Evolutionary conservation across 352 stramenopile species (phyloP).

Genomic region (Phytophthora pluvialis): DNA sequence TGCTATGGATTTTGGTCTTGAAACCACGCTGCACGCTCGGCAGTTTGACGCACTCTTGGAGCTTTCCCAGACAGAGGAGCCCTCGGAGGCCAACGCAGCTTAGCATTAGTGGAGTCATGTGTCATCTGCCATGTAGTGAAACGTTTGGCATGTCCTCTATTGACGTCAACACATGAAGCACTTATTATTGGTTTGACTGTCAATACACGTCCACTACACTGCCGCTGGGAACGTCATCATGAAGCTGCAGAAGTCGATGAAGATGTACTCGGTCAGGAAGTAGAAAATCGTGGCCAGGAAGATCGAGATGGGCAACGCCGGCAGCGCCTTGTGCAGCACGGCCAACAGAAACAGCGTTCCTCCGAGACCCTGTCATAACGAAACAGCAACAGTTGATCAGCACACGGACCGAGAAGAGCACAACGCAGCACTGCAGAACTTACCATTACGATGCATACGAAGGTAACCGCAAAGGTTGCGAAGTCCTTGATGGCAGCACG

Average conservation of each 20-base stretch:
- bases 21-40: conserved; percentile 15
- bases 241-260: conserved; percentile 86
- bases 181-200: conserved; percentile 26
- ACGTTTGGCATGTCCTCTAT: background rate
- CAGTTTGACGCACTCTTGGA: conserved; percentile 16
- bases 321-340: conserved; percentile 94
- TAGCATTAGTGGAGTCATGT: background rate
- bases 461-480: conserved; percentile 93
- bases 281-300: conserved; percentile 86
- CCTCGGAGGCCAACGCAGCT: background rate
- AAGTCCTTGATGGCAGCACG: conserved; percentile 97
- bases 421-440: conserved; percentile 12
- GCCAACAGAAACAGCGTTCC: conserved; percentile 96
- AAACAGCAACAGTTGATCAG: conserved; percentile 10
- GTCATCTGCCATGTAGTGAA: background rate
- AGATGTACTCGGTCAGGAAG: conserved; percentile 84
- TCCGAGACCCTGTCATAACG: conserved; percentile 77
- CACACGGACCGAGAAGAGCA: background rate
- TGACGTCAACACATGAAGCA: conserved; percentile 22
- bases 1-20: conserved; percentile 11
- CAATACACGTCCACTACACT: conserved; percentile 44
- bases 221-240: conserved; percentile 70
- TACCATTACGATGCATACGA: conserved; percentile 94
- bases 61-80: background rate
- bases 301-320: conserved; percentile 96